Conservation (phyloP, 2,329 filamentous ascomycete genomes). For the Coleophoma cylindrospora region DNA sequence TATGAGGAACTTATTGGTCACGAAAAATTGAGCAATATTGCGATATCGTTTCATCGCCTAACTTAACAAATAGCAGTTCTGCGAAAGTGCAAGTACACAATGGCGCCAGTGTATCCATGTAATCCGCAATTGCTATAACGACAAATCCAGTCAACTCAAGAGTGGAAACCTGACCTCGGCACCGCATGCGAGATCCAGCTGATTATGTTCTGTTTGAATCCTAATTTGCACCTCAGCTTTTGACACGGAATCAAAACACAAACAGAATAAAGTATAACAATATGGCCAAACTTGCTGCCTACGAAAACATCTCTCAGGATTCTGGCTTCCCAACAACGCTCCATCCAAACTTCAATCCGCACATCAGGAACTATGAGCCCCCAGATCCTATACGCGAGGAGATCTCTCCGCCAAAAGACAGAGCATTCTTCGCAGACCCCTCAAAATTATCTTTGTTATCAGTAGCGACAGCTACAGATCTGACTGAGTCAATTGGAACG, state of each 20-base stretch:
- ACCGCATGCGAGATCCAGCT: no score
- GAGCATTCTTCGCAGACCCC: constrained; percentile 33
- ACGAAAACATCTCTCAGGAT: constrained; percentile 42
- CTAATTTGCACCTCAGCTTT: no score
- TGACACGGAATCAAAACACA: no score
- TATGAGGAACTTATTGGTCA: neutral
- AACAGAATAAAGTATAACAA: neutral
- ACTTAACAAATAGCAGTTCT: neutral
- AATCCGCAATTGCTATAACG: neutral
- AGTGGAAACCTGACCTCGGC: no score
- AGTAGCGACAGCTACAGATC: constrained; percentile 30
- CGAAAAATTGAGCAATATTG: neutral
- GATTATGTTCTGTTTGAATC: no score
- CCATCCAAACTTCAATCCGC: constrained; percentile 41
- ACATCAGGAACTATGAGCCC: constrained; percentile 35
- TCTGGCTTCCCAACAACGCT: constrained; percentile 40
- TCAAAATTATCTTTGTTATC: constrained; percentile 37
- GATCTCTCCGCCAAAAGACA: constrained; percentile 21
- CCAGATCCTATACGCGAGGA: constrained; percentile 30
- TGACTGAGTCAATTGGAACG: constrained; percentile 38
- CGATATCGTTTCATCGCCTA: neutral
- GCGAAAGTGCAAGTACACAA: neutral
- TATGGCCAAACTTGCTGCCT: constrained; percentile 32
- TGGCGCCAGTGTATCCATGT: neutral
- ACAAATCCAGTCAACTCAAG: no score